Base-by-base conservation (phyloP, 768 basidiomycete species). In the Suillus paluster region DNA sequence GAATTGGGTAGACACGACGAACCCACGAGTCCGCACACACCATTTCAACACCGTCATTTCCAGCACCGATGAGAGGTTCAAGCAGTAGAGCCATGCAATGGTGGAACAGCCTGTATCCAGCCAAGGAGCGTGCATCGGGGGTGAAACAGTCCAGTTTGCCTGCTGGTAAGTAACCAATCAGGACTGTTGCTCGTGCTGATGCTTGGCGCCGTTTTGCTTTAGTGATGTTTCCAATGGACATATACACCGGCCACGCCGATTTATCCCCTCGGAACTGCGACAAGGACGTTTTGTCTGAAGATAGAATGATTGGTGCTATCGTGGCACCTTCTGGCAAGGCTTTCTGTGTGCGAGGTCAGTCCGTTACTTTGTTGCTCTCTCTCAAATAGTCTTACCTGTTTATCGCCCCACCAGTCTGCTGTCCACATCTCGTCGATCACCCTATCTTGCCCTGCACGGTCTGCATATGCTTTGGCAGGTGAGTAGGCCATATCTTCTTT, bases 221-320 rank as follows among this genome's bases (percentile, higher is more conserved):
- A 4, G 36, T 27, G 19, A 74, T 66, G 41, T 73, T 71, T 3
- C 68, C 71, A 44, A 71, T 64, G 4, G 71, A 64, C 1, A 73
- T 21, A 46, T 74, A 74, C n/a, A 74, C 69, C 5, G 72, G 70
- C 54, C 64, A 70, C n/a, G 68, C 72, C 10, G 56, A 34, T 41
- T 67, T 70, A 41, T 80, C 77, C 1, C 75, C 65, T 11, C 72
- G 63, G 58, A 83, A 80, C 4, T 68, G 61, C 0, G 79, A 79
- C 0, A 83, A 67, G 53, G 75, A 73, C 0, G 80, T 83, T 58
- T 83, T 84, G 68, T 85, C 81, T 0, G 80, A 74, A 0, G 81
- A 42, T 23, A 63, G 34, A 41, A 70, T 69, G 5, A 67, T 41
- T 5, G 69, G 67, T 9, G 61, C 42, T 15, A 71, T 36, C 1